A percentile compares a stretch with the other conserved stretches of the same genome.
phyloP scores from a whole-genome alignment of 2,329 filamentous ascomycete genomes.

The Verticillium dahliae region DNA sequence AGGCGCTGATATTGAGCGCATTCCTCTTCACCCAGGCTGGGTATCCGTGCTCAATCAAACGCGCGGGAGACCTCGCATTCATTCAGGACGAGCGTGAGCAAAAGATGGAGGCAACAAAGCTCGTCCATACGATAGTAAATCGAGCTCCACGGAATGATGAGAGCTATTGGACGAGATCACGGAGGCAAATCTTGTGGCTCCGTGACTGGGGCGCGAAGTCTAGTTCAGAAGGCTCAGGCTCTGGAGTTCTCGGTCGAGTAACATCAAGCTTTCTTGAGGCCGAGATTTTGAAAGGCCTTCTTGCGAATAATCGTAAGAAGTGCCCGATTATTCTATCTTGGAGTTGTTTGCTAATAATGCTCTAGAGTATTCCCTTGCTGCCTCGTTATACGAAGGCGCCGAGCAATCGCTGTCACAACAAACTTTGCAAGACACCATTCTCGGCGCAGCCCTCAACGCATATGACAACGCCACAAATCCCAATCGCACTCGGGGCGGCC shows the following conservation, averaged over 20 bases:
- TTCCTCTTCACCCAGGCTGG: conserved; percentile 48
- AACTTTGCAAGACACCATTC: conserved; percentile 52
- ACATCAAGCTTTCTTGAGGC: conserved; percentile 56
- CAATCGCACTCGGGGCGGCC: conserved; percentile 66
- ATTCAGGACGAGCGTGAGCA: conserved; percentile 60
- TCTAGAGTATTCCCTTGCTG: conserved; percentile 55
- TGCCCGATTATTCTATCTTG: no score
- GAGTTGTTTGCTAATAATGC: conserved; percentile 5
- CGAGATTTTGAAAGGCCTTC: conserved; percentile 63
- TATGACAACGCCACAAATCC: conserved; percentile 82
- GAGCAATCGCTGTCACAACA: conserved; percentile 41
- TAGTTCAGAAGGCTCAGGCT: conserved; percentile 33
- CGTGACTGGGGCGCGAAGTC: conserved; percentile 59
- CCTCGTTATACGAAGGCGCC: conserved; percentile 52
- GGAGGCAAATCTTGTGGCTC: conserved; percentile 66
- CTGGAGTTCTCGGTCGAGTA: conserved; percentile 59
- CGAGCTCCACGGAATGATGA: conserved; percentile 54
- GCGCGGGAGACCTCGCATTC: conserved; percentile 57
- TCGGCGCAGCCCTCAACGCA: conserved; percentile 58
- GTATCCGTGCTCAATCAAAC: conserved; percentile 41
- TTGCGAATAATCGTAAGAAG: conserved; percentile 53
- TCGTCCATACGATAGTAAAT: conserved; percentile 47
- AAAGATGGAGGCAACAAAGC: conserved; percentile 47
- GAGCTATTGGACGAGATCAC: conserved; percentile 53
- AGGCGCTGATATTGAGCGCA: conserved; percentile 57